These are phyloP conservation scores for Nicotiana sylvestris DNA, from an alignment of 257 asterid species.

Conservation along the genomic window DNA sequence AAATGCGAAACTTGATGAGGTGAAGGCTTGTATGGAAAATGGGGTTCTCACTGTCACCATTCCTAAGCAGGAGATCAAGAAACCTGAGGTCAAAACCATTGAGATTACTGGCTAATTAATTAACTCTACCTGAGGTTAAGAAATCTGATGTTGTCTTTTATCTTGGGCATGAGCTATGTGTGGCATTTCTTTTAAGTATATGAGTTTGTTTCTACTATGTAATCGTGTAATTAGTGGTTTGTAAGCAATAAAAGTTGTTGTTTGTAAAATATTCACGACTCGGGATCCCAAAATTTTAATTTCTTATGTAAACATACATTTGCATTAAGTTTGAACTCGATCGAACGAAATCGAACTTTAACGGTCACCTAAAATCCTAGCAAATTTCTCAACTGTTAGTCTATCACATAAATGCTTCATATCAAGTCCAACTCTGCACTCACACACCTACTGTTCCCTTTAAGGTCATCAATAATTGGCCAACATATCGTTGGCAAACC, in stretches of 20 bases:
- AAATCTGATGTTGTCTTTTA: neutral
- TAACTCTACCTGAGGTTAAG: too few relatives aligned
- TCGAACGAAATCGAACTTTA: neutral
- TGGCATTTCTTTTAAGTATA: neutral
- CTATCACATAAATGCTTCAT: constrained; percentile 48
- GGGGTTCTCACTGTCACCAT: neutral
- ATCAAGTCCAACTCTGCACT: constrained; percentile 60
- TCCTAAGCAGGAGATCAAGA: constrained; percentile 2
- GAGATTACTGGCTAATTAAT: constrained; percentile 3
- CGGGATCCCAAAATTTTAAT: neutral
- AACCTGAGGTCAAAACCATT: neutral
- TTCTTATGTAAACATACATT: neutral
- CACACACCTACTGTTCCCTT: constrained; percentile 43
- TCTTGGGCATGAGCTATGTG: neutral
- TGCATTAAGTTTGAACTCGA: neutral
- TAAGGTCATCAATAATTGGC: constrained; percentile 33
- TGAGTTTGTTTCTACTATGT: neutral
- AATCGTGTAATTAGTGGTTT: neutral
- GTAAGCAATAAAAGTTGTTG: neutral
- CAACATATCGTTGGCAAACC: constrained; percentile 36
- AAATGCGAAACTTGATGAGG: constrained; percentile 1
- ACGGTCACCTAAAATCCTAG: constrained; percentile 14
- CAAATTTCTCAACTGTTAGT: constrained; percentile 26
- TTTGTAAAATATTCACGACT: neutral
- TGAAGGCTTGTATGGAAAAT: constrained; percentile 2